These are phyloP conservation scores for Rhododendron williamsianum DNA, from an alignment of 148 eudicot species.

Conservation along the genomic window DNA sequence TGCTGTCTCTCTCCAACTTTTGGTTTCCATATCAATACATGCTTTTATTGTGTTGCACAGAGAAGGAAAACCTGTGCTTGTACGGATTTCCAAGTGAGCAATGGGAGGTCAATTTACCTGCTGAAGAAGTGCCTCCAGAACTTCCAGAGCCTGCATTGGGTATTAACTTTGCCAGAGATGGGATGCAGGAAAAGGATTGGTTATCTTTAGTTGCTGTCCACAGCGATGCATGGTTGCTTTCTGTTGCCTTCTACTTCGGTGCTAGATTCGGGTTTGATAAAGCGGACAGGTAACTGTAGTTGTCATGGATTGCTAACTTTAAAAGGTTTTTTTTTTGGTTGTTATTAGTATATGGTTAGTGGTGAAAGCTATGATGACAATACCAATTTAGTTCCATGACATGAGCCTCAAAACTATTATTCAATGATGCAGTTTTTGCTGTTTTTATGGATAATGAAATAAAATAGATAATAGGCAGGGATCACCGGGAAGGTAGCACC, in stretches of 20 bases:
- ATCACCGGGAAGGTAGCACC: too few species aligned
- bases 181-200: constrained; percentile 92
- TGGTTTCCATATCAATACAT: background rate
- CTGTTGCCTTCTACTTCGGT: constrained; percentile 88
- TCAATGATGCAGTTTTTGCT: background rate
- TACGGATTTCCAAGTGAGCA: constrained; percentile 83
- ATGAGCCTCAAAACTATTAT: background rate
- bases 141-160: constrained; percentile 95
- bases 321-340: background rate
- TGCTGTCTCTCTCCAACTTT: background rate
- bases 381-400: background rate
- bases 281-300: constrained; percentile 62
- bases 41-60: constrained; percentile 33
- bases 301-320: background rate
- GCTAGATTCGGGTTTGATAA: constrained; percentile 89
- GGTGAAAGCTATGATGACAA: background rate
- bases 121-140: constrained; percentile 92
- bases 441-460: background rate
- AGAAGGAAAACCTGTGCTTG: constrained; percentile 87
- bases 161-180: constrained; percentile 88
- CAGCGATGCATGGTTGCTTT: constrained; percentile 88
- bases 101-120: constrained; percentile 93
- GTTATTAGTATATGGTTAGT: background rate
- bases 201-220: constrained; percentile 83
- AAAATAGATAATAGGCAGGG: background rate